Evolutionary conservation across 331 rosid genomes (phyloP), one percentile per base, ranked within the genome.

Genomic region (Prunus yedoensis): DNA sequence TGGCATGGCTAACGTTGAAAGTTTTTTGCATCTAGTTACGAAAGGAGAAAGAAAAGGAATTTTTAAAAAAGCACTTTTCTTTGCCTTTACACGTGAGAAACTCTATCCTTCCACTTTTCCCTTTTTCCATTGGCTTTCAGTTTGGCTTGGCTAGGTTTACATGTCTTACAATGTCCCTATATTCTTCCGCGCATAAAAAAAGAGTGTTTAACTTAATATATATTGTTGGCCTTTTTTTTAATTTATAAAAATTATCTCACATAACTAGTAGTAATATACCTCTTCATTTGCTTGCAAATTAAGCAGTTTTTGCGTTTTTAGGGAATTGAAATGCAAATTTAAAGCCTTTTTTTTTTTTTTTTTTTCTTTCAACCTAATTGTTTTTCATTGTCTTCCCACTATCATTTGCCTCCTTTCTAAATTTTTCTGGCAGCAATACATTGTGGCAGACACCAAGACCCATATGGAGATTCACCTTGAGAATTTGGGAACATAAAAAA

Each of bases 391-490:
- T 68, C 79, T 68, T 80, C 75, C 79, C 76, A 80, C 72, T 60
- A 61, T 17, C 50, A 25, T 49, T 74, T 79, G 71, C 75, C 79
- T 38, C 71, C 73, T 56, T 47, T 23, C 10, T 11, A 4, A 56
- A 14, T 61, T 70, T 67, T 71, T 63, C 25, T 59, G 60, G 79
- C 72, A 65, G 57, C 49, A 0, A 68, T 8, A 41, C 58, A 41
- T 74, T 80, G 76, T 61, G 83, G 83, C 79, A 69, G 76, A 74
- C 83, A 80, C 70, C 21, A 13, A 74, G 35, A 60, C 70, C 32
- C 43, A 23, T 43, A 50, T 32, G 20, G 66, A 38, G 63, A n/a
- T 41, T 41, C 76, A 60, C 65, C 57, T 12, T 60, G 72, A 61
- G 66, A 59, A 59, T 68, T 45, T 61, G 64, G 45, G 65, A 50